These are phyloP conservation scores for Pseudonitzschia multistriata DNA, from an alignment of 108 stramenopile species.

Conservation along the genomic window DNA sequence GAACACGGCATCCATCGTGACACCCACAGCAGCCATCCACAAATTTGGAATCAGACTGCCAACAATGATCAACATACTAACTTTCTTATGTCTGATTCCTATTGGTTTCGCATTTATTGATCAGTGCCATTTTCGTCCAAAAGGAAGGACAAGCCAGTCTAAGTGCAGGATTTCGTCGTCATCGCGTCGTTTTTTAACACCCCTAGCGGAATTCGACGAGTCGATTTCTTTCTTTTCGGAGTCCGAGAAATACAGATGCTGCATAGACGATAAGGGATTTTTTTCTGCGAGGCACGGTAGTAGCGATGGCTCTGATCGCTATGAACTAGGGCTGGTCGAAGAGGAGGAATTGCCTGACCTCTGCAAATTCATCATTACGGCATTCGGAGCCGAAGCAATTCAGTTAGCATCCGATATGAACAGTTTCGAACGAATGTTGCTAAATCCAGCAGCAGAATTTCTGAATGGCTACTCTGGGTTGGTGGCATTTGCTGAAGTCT, in stretches of 20 bases:
- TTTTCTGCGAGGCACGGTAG: not conserved
- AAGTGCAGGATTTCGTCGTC: not conserved
- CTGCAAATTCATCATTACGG: conserved; percentile 61
- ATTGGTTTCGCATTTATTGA: not conserved
- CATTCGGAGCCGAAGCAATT: conserved; percentile 78
- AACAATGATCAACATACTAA: not conserved
- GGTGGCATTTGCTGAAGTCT: conserved; percentile 77
- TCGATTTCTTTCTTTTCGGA: conserved; percentile 29
- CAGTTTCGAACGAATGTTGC: conserved; percentile 56
- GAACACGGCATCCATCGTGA: no score
- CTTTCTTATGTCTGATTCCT: not conserved
- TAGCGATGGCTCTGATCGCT: conserved; percentile 7
- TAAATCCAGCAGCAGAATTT: conserved; percentile 64
- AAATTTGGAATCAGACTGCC: not conserved
- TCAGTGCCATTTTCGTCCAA: not conserved
- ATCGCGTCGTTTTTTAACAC: conserved; percentile 9
- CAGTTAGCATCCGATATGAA: conserved; percentile 53
- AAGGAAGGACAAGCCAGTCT: not conserved
- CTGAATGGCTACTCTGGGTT: conserved; percentile 68
- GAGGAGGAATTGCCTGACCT: conserved; percentile 72
- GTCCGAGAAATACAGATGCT: conserved; percentile 13
- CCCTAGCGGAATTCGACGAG: conserved; percentile 23
- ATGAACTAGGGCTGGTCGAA: conserved; percentile 46
- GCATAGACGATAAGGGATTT: conserved; percentile 25
- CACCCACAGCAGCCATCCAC: no score